Percentiles rank a stretch among this genome's conserved stretches.
These are phyloP conservation scores for Polytrichum commune DNA, from an alignment of 225 moss, liverwort and hornwort species.

Conservation along the genomic window DNA sequence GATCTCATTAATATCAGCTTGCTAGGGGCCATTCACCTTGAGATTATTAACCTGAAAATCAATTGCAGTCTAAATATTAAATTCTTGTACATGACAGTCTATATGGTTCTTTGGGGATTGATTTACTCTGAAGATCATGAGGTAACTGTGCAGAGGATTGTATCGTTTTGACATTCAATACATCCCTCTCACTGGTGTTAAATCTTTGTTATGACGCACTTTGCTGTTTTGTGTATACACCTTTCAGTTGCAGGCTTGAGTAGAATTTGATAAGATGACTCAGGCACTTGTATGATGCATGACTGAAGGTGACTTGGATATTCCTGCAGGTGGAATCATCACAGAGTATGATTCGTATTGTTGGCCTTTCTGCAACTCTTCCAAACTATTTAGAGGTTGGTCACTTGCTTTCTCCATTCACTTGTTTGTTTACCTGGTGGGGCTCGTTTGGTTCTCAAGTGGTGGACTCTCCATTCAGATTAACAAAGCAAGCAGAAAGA, in stretches of 20 bases:
- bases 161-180: background rate
- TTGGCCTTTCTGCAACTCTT: constrained; percentile 96
- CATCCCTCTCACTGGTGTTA: no score
- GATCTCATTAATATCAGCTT: no score
- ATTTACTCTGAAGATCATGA: background rate
- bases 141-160: background rate
- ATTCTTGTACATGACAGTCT: no score
- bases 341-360: constrained; percentile 98
- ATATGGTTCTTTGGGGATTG: no score
- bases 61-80: no score
- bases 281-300: background rate
- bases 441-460: background rate
- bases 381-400: constrained; percentile 96
- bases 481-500: background rate
- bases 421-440: constrained; percentile 1
- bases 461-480: background rate
- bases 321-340: constrained; percentile 83
- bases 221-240: background rate
- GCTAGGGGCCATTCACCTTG: no score
- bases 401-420: background rate
- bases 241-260: background rate
- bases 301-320: background rate
- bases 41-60: no score
- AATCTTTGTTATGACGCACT: no score
- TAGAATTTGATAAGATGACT: background rate